These are phyloP conservation scores for Atkinsonella hypoxylon DNA, from an alignment of 2,329 filamentous ascomycete genomes.

Conservation along the genomic window DNA sequence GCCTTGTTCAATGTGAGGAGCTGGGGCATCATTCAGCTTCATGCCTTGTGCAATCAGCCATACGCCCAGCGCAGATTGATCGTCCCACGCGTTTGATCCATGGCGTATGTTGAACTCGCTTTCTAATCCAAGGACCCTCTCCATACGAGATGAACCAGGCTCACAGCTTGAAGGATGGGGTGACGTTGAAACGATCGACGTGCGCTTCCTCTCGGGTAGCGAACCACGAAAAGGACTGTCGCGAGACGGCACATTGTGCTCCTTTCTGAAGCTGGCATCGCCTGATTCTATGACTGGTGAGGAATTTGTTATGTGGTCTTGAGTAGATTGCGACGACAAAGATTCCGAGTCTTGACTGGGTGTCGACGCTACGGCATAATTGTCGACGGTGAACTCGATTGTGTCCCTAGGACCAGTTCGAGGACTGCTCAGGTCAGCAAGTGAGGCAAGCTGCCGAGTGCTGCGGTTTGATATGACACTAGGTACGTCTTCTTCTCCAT, in stretches of 20 bases:
- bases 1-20: slow-evolving; percentile 8
- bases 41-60: slow-evolving; percentile 26
- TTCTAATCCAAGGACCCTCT: slow-evolving; percentile 10
- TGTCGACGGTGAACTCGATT: slow-evolving; percentile 30
- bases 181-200: slow-evolving; percentile 1
- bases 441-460: slow-evolving; percentile 14
- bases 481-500: slow-evolving; percentile 25
- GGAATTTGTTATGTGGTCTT: background rate
- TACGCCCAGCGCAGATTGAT: slow-evolving; percentile 22
- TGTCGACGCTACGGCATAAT: background rate
- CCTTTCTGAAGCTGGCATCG: background rate
- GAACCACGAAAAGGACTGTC: background rate
- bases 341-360: background rate
- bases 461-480: slow-evolving; percentile 16
- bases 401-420: slow-evolving; percentile 34
- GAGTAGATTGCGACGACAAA: slow-evolving; percentile 1
- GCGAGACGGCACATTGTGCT: background rate
- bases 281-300: background rate
- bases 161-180: slow-evolving; percentile 3
- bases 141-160: slow-evolving; percentile 7
- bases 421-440: slow-evolving; percentile 18
- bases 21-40: slow-evolving; percentile 16
- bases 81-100: slow-evolving; percentile 19
- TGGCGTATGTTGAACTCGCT: slow-evolving; percentile 19
- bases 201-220: background rate